Base-by-base conservation (phyloP, 1,284 basidiomycete species). In the Agaricales sp. region DNA sequence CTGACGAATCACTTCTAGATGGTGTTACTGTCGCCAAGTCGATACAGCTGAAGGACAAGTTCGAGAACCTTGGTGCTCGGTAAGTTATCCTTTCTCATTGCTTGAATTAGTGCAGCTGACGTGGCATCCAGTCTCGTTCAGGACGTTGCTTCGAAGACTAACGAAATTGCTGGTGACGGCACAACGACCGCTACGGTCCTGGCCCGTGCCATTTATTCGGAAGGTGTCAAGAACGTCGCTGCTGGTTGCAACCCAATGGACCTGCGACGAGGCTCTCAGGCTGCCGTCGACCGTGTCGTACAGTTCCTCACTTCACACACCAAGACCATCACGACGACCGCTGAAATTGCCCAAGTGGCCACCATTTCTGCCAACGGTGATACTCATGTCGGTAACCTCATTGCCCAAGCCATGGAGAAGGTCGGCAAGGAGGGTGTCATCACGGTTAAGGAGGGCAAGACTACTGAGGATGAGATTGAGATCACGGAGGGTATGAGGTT, bases 191-290 rank as follows among this genome's bases (percentile, higher is more conserved):
- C 95, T 20, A 98, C 95, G 35, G 95, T 98, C 49, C 84, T 98
- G 52, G 92, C 95, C 4, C 87, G 91, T 51, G 93, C 94, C 54
- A 98, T 99, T 71, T 99, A 97, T 72, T 79, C 92, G 0, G 95
- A 99, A 69, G 95, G 95, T 70, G 94, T 98, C 59, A 98, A 98
- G 78, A 99, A 98, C 65, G 95, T 99, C 52, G 94, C 95, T 39
- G 95, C 95, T 12, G 92, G 95, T 18, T 99, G 95, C 78, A 97
- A 97, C 75, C 95, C 95, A 30, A 99, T 98, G 93, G 95, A 99
- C 71, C 88, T 98, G 53, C 90, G 95, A 54, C 85, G 94, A 24
- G 95, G 95, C 53, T 84, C 92, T 14, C 95, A 98, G 66, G 92
- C 92, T 30, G 95, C 94, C 51, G 95, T 98, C 48, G 92, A 98